Base-by-base conservation (phyloP, 257 asterid species). In the Lycium ferocissimum region DNA sequence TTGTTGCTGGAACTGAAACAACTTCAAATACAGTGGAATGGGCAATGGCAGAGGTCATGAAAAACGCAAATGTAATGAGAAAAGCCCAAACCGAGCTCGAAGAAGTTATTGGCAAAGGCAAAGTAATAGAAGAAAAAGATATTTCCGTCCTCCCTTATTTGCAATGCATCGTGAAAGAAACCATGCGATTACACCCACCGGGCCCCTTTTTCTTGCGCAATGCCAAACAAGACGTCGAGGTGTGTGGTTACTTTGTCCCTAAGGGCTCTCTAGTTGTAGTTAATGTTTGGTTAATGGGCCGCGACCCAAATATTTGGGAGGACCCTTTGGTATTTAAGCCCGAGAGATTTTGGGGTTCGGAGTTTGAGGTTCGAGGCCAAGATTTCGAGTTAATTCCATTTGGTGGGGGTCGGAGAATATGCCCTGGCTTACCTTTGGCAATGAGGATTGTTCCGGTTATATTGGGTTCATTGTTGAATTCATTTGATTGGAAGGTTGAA, bases 31-130 rank as follows among this genome's bases (percentile, higher is more conserved):
- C 79, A 5, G 62, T 79, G 11, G 87, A 85, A 35, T 85, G 87
- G 84, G 84, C 85, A 5, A 85, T 85, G 84, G 80, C 80, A 15
- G 84, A 85, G 45, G 57, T 66, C 17, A 18, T n/a, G n/a, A n/a
- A n/a, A n/a, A n/a, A n/a, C n/a, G n/a, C n/a, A n/a, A n/a, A n/a
- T n/a, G n/a, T n/a, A n/a, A n/a, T n/a, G n/a, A n/a, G n/a, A n/a
- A n/a, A n/a, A n/a, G n/a, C n/a, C 6, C 83, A 85, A 63, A 47
- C 1, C 6, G 87, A 85, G 53, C 84, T 85, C 12, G 37, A 49
- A 62, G 0, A 79, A 33, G 87, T 80, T 13, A 38, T 79, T 62
- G 59, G 84, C 53, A 63, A 65, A 40, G 76, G 51, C 43, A 79
- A 43, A 13, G 6, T 40, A 71, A 43, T 71, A 18, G 79, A 71